A percentile compares a stretch with the other conserved stretches of the same genome.
These are phyloP conservation scores for Arthrocladium fulminans DNA, from an alignment of 2,329 filamentous ascomycete species.

Conservation along the genomic window DNA sequence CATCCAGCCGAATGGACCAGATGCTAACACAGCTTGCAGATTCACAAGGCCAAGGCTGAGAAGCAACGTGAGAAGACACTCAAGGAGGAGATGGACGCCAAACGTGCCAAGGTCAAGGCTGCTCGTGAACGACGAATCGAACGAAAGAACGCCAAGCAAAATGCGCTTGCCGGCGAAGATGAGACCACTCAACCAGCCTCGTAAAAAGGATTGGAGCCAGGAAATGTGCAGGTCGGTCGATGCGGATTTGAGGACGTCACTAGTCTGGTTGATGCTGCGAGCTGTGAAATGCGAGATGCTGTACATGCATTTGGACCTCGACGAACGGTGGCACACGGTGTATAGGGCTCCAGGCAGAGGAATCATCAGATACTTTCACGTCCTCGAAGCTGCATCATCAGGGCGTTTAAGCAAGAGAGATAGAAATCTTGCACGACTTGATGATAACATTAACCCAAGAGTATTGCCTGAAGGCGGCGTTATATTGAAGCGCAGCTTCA, in stretches of 20 bases:
- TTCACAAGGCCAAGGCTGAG: slow-evolving; percentile 99
- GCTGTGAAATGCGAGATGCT: too few species aligned
- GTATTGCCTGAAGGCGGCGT: background rate
- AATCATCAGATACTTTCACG: background rate
- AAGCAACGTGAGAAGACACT: slow-evolving; percentile 89
- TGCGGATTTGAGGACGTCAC: background rate
- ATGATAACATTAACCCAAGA: background rate
- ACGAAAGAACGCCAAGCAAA: slow-evolving; percentile 84
- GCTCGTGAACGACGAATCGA: slow-evolving; percentile 97
- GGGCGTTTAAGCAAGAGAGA: background rate
- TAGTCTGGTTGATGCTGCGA: too few species aligned
- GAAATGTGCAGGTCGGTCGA: background rate
- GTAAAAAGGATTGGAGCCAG: background rate
- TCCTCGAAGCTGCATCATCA: background rate
- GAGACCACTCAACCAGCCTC: slow-evolving; percentile 29
- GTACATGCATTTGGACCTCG: background rate
- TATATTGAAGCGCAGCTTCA: background rate
- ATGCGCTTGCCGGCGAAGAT: slow-evolving; percentile 67
- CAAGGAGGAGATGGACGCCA: slow-evolving; percentile 99
- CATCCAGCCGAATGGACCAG: slow-evolving; percentile 21
- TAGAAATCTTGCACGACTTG: background rate
- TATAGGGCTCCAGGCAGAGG: background rate
- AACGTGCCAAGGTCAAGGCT: slow-evolving; percentile 99
- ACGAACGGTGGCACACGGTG: background rate
- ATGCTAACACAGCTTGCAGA: slow-evolving; percentile 48